Evolutionary conservation across 371 early-diverging fungal genomes (phyloP), one percentile per base, ranked within the genome.

Genomic region (Modicella reniformis): DNA sequence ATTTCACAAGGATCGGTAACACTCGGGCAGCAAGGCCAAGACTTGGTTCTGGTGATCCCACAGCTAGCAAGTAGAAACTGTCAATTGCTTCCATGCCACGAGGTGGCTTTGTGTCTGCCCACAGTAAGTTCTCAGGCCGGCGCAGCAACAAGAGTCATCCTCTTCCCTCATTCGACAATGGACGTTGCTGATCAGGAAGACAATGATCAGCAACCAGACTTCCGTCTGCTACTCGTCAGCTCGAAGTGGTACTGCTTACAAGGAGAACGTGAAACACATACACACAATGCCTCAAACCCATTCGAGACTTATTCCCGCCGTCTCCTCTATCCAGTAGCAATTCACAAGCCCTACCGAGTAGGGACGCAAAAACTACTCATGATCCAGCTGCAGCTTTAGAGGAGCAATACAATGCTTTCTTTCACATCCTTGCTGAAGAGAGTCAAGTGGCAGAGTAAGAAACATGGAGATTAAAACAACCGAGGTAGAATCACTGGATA

Each of bases 151-250:
- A n/a, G n/a, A n/a, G n/a, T 30, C 29, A 29, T 53, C 53, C 29
- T 15, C 29, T 13, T 50, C 25, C 23, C 17, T 50, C 50, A 21
- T 25, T 26, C 25, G 26, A 30, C 26, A 23, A 74, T 74, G 75
- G 70, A 74, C 57, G 65, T 58, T 19, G 44, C 50, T 33, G 75
- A 74, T 51, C 69, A 61, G 41, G 75, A 75, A 34, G 77, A 77
- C 66, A 65, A 59, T 50, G 77, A 77, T 60, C 77, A 72, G 33
- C 68, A 72, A 47, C 77, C 77, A n/a, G 77, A 77, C 58, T 77
- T 77, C 49, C 67, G 77, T 21, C 51, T 68, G 13, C 66, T 77
- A 8, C 28, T 77, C 41, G 58, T 12, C 32, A 53, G 57, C 32
- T 52, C 72, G 2, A 72, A 68, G 54, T 60, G 77, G 77, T 72